Evolutionary conservation across 2,329 filamentous ascomycete genomes (phyloP), one percentile per base, ranked within the genome.

Genomic region (Arthrobotrys pseudoclavata): DNA sequence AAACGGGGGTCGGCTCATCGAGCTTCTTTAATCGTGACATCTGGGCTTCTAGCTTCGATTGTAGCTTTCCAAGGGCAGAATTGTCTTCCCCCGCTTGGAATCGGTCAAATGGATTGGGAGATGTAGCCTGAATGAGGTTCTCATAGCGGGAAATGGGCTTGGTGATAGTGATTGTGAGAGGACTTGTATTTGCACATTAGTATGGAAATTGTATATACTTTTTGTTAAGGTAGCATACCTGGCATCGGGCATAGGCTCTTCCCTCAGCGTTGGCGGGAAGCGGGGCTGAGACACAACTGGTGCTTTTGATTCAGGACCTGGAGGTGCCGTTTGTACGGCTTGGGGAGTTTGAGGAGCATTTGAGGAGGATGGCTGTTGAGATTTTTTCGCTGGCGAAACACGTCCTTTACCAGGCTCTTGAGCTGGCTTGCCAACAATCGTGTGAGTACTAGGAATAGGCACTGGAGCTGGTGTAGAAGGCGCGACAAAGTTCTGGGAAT

Each of bases 1-100:
- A 52, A 50, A 29, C 26, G 1, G 57, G 40, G 2, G 26, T 18
- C 13, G 64, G 66, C 2, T 62, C 37, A 24, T 66, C 66, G 6
- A 70, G 20, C 15, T 60, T 37, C 50, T 70, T 61, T 2, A 69
- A 22, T 15, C 47, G 48, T 24, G 57, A 64, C 48, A 76, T 64
- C 26, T 69, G 72, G 15, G 72, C 66, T 15, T 64, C 57, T 4
- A 76, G 45, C 48, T 66, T 76, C 20, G 60, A 69, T 24, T 50
- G 57, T 5, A 76, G 42, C 37, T 42, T 20, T 13, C 47, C 29
- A 26, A 64, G n/a, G 4, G 48, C 55, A 22, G 71, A 55, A 29
- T 13, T 48, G 22, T 69, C 57, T 9, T 76, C 64, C 13, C 40
- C 13, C 13, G 15, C 40, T 2, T 22, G 45, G 1, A 52, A 40